A percentile compares a stretch with the other conserved stretches of the same genome.
These are phyloP conservation scores for Poa pratensis DNA, from an alignment of 176 grass and related monocot species.

Conservation along the genomic window DNA sequence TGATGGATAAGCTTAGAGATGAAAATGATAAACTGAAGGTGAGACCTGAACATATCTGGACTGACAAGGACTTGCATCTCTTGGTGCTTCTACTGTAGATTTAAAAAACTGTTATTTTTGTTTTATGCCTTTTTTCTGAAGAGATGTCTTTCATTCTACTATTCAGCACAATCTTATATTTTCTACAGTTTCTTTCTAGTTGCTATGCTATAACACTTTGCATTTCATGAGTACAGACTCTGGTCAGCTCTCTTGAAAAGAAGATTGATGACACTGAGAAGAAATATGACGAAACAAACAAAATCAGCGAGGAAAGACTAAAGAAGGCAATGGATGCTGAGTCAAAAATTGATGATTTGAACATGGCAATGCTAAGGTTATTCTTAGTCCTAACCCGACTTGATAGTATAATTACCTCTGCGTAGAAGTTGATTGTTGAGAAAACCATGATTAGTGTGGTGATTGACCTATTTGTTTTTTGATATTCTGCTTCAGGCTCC, in stretches of 20 bases:
- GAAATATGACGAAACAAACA: slow-evolving; percentile 94
- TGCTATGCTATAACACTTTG: slow-evolving; percentile 26
- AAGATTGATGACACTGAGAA: slow-evolving; percentile 92
- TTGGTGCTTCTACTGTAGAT: neutral
- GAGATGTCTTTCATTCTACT: slow-evolving; percentile 17
- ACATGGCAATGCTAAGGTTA: slow-evolving; percentile 83
- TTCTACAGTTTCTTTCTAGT: slow-evolving; percentile 5
- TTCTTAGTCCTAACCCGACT: slow-evolving; percentile 43
- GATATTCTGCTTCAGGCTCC: slow-evolving; percentile 63
- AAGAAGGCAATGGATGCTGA: slow-evolving; percentile 81
- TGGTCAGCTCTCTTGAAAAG: slow-evolving; percentile 91
- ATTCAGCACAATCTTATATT: neutral
- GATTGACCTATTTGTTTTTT: slow-evolving; percentile 25
- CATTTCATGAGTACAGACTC: slow-evolving; percentile 57
- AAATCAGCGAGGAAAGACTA: slow-evolving; percentile 86
- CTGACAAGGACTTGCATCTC: slow-evolving; percentile 3
- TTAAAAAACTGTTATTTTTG: slow-evolving; percentile 6
- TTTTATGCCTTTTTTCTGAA: neutral
- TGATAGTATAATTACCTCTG: neutral
- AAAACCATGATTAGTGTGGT: slow-evolving; percentile 5
- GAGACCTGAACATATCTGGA: slow-evolving; percentile 25
- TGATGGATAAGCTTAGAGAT: slow-evolving; percentile 86
- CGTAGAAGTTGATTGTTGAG: neutral
- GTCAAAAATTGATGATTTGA: slow-evolving; percentile 79
- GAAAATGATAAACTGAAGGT: slow-evolving; percentile 99